Evolutionary conservation across 2,329 filamentous ascomycete species (phyloP).

Genomic region (Didymella lethalis): DNA sequence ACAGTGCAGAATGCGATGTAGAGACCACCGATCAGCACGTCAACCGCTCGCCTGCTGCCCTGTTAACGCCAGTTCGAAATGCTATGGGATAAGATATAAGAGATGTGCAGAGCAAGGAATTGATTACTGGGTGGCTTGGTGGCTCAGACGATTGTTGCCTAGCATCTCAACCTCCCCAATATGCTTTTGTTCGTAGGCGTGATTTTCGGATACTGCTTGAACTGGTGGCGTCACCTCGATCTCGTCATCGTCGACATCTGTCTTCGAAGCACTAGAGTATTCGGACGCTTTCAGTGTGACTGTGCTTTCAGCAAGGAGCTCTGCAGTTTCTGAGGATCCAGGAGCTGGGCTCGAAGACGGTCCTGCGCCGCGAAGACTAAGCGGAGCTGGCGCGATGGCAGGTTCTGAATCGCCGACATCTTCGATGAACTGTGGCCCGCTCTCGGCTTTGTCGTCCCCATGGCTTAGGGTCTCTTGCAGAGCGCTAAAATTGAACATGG

Average conservation of each 20-base stretch:
- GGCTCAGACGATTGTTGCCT: constrained; percentile 28
- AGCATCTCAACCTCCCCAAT: constrained; percentile 45
- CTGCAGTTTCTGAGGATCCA: constrained; percentile 7
- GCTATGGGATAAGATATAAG: constrained; percentile 4
- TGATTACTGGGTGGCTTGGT: constrained; percentile 44
- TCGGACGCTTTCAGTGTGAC: constrained; percentile 39
- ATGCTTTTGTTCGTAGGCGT: constrained; percentile 45
- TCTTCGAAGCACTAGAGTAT: constrained; percentile 10
- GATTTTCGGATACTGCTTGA: constrained; percentile 29
- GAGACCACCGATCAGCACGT: constrained; percentile 18
- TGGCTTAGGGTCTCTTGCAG: constrained; percentile 83
- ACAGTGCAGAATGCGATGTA: constrained; percentile 13
- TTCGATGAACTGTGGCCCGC: constrained; percentile 53
- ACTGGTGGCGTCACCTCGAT: constrained; percentile 39
- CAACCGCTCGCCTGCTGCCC: constrained; percentile 15
- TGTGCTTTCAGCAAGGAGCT: constrained; percentile 33
- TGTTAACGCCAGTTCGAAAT: constrained; percentile 27
- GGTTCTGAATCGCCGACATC: constrained; percentile 31
- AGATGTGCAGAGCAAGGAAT: not conserved
- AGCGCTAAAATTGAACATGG: constrained; percentile 91
- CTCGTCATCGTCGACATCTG: constrained; percentile 35
- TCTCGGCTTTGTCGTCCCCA: constrained; percentile 55
- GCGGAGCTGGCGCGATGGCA: constrained; percentile 1
- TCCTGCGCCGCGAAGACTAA: constrained; percentile 8
- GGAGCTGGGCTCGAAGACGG: not conserved